Base-by-base conservation (phyloP, 495 filamentous ascomycete species). In the Viridothelium virens region DNA sequence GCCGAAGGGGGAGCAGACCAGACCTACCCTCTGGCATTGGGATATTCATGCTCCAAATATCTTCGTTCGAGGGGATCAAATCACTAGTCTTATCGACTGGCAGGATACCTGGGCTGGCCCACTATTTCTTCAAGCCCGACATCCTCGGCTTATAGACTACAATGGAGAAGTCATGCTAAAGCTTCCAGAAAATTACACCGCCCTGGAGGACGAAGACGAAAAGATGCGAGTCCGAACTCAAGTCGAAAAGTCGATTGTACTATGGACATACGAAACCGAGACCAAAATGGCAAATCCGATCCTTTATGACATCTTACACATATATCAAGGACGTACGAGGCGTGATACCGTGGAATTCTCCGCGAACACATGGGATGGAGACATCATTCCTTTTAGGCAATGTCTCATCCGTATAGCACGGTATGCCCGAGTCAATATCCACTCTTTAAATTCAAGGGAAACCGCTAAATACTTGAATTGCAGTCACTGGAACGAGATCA, bases 401-500 rank as follows among this genome's bases (percentile, higher is more conserved):
- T 59, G 63, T 61, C 50, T 65, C 5, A 61, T 65, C 36, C 63
- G 63, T 10, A 61, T 65, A 4, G 33, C 6, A 34, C 75, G 2
- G 71, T 65, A 14, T 71, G 74, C 63, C 67, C 70, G n/a, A 16
- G 70, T 70, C 25, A 25, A 10, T 69, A 16, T n/a, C n/a, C 18
- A n/a, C 63, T 66, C 33, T 65, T 69, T 53, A 61, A 37, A 65
- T 61, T 65, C 62, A 72, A 67, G 36, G 65, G 67, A 16, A 62
- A 33, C 38, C 67, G 71, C 56, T 73, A 68, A 50, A 68, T 67
- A 61, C 38, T 59, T 75, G 68, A 73, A 67, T 66, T 16, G 65
- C 66, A 34, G 77, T 74, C 67, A 64, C 75, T 53, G 65, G 77
- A 38, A 74, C 70, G 16, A 71, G 70, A 16, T 76, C 73, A 62